A percentile compares a stretch with the other conserved stretches of the same genome.
Conservation (phyloP, 2,329 filamentous ascomycete genomes). For the Rutstroemia sydowiana region DNA sequence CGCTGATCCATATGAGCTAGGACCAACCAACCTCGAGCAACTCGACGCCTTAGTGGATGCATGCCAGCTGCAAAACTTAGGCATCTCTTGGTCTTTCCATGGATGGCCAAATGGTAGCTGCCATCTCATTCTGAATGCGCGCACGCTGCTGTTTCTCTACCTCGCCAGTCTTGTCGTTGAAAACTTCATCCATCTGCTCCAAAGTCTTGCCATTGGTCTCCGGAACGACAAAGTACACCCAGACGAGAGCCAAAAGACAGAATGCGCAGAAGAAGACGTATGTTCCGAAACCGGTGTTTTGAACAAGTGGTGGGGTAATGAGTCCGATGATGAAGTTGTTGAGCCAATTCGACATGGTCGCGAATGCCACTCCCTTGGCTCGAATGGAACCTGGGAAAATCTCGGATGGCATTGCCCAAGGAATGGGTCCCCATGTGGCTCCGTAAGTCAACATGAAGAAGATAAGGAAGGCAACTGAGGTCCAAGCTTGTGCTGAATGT, state of each 20-base stretch:
- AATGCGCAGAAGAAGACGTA: not conserved
- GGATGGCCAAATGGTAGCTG: too few relatives aligned
- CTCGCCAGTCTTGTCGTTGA: not conserved
- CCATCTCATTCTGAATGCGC: too few relatives aligned
- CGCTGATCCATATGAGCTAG: too few relatives aligned
- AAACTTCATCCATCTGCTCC: not conserved
- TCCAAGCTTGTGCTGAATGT: conserved; percentile 34
- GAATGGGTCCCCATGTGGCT: conserved; percentile 29
- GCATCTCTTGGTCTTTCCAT: too few relatives aligned
- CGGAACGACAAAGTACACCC: not conserved
- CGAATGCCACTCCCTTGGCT: conserved; percentile 35
- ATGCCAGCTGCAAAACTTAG: too few relatives aligned
- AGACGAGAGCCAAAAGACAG: not conserved
- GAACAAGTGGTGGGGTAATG: not conserved
- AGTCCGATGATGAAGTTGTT: not conserved
- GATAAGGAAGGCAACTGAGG: conserved; percentile 32
- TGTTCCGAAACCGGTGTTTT: not conserved
- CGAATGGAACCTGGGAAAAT: conserved; percentile 33
- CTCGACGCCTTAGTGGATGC: too few relatives aligned
- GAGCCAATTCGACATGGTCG: conserved; percentile 36
- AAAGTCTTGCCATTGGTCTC: not conserved
- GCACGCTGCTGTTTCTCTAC: too few relatives aligned
- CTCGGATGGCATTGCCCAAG: conserved; percentile 32
- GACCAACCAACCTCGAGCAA: too few relatives aligned
- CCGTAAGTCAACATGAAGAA: conserved; percentile 27